phyloP scores from a whole-genome alignment of 169 alveolate genomes.

The Haemoproteus tartakovskyi region DNA sequence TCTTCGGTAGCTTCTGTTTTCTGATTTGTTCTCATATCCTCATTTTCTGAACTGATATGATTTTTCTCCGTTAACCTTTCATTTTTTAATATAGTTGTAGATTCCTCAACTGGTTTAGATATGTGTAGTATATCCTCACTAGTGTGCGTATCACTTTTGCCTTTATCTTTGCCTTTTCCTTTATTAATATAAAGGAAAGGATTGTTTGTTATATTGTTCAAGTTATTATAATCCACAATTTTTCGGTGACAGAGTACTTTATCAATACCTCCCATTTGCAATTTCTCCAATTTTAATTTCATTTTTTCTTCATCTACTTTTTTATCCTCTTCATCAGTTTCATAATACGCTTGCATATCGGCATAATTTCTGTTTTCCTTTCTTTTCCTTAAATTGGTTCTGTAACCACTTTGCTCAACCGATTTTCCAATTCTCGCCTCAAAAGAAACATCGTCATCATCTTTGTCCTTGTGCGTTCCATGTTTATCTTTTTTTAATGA shows the following conservation, averaged over 20 bases:
- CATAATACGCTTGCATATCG: constrained; percentile 33
- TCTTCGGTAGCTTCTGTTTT: not conserved
- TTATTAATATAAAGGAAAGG: constrained; percentile 46
- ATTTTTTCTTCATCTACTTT: constrained; percentile 59
- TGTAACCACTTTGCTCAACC: constrained; percentile 42
- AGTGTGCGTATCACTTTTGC: not conserved
- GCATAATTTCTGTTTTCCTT: constrained; percentile 45
- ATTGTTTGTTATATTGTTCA: constrained; percentile 33
- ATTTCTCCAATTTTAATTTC: constrained; percentile 63
- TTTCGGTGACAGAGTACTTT: constrained; percentile 74
- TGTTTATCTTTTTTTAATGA: no score
- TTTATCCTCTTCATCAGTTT: constrained; percentile 63
- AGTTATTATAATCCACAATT: constrained; percentile 22
- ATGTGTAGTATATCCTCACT: no score
- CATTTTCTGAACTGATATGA: not conserved
- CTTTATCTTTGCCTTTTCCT: not conserved
- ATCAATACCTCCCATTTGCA: constrained; percentile 78
- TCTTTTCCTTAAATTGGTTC: constrained; percentile 56
- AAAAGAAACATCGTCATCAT: constrained; percentile 36
- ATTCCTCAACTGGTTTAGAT: no score
- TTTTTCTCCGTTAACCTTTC: not conserved
- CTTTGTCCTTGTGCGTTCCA: constrained; percentile 12
- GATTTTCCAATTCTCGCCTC: constrained; percentile 16
- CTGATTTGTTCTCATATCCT: not conserved
- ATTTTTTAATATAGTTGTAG: not conserved